Conservation (phyloP, 257 asterid genomes). For the Linderniella brevidens region DNA sequence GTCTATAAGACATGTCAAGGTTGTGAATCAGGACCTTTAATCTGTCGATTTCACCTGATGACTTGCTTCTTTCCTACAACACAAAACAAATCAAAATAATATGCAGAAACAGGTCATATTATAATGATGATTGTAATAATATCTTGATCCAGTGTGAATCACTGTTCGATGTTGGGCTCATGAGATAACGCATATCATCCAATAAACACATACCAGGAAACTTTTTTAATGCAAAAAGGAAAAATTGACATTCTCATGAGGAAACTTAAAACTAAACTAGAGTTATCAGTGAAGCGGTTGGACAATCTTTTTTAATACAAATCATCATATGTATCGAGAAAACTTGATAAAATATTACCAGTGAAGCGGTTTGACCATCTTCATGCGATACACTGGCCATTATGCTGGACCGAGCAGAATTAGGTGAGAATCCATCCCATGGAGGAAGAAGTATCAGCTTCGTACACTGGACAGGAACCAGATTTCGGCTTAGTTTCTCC, state of each 20-base stretch:
- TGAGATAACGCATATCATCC: not conserved
- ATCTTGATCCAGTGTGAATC: not conserved
- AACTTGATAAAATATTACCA: conserved; percentile 24
- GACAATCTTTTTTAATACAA: too few species aligned
- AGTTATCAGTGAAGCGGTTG: too few species aligned
- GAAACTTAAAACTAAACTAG: too few species aligned
- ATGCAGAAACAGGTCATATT: not conserved
- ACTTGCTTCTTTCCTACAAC: conserved; percentile 38
- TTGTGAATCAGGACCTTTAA: conserved; percentile 56
- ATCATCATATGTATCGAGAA: conserved; percentile 1
- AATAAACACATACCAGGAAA: too few species aligned
- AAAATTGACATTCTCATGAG: too few species aligned
- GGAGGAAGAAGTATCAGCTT: conserved; percentile 85
- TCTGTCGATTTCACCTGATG: conserved; percentile 45
- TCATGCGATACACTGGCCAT: conserved; percentile 39
- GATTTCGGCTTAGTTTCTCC: conserved; percentile 86
- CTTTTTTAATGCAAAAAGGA: too few species aligned
- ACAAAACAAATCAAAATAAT: conserved; percentile 8
- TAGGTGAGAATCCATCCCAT: conserved; percentile 94
- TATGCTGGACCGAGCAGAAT: conserved; percentile 68
- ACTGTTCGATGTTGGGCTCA: conserved; percentile 2
- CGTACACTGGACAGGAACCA: conserved; percentile 76
- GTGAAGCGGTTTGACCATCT: conserved; percentile 30
- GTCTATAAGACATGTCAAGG: conserved; percentile 76
- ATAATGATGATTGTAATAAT: not conserved